A percentile compares a stretch with the other conserved stretches of the same genome.
Conservation (phyloP, 106 monocot genomes). For the Dendrobium huoshanense region DNA sequence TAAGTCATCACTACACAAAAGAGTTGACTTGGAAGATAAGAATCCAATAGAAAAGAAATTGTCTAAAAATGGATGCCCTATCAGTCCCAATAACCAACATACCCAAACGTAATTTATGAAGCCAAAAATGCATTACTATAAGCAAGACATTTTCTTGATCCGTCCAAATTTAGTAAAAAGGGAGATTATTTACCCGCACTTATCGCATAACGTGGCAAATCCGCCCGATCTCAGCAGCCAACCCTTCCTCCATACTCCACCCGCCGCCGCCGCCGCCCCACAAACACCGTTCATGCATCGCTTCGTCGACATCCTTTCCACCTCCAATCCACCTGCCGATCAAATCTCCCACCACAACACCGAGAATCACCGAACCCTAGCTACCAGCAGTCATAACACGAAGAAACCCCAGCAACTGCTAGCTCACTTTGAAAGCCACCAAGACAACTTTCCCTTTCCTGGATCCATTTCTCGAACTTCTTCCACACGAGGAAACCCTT, state of each 20-base stretch:
- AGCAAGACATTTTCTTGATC: background rate
- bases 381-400: background rate
- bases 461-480: background rate
- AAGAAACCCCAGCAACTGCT: background rate
- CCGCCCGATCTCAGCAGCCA: conserved; percentile 81
- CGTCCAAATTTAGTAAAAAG: background rate
- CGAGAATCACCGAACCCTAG: background rate
- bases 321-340: conserved; percentile 2
- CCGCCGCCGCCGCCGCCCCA: conserved; percentile 28
- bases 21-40: background rate
- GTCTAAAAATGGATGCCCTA: background rate
- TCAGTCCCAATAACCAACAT: background rate
- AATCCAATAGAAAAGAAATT: background rate
- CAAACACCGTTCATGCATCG: conserved; percentile 74
- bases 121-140: background rate
- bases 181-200: conserved; percentile 62
- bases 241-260: conserved; percentile 69
- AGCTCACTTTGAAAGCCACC: background rate
- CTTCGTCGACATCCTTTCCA: conserved; percentile 30
- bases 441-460: background rate
- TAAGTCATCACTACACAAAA: background rate
- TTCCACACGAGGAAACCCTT: background rate
- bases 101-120: background rate
- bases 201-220: conserved; percentile 66
- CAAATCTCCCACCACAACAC: background rate